phyloP scores from a whole-genome alignment of 2,329 filamentous ascomycete genomes.

The Xylaria sp. region DNA sequence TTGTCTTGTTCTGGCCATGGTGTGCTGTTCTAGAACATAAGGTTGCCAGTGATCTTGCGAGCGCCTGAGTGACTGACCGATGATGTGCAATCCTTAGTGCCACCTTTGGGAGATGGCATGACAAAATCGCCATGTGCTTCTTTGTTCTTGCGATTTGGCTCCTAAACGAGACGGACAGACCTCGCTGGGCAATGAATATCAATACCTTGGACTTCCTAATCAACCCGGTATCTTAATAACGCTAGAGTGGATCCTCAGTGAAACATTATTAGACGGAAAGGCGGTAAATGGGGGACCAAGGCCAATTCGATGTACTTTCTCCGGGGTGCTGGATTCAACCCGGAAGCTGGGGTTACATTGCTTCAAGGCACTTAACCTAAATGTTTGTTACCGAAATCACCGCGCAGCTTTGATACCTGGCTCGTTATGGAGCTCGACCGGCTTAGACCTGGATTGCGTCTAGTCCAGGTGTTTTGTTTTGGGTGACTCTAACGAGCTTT shows the following conservation, averaged over 20 bases:
- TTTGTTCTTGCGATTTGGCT: neutral
- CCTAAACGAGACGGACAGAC: neutral
- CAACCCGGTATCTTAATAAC: conserved; percentile 9
- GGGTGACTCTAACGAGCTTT: conserved; percentile 7
- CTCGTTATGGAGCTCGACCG: conserved; percentile 7
- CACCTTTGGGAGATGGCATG: neutral
- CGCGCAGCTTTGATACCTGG: conserved; percentile 8
- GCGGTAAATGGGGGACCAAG: conserved; percentile 5
- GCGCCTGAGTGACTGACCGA: neutral
- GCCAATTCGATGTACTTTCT: conserved; percentile 2
- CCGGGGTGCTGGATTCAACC: conserved; percentile 26
- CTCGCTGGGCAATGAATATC: neutral
- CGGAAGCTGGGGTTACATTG: conserved; percentile 34
- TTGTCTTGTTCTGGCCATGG: neutral
- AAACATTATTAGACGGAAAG: conserved; percentile 6
- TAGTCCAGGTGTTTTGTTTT: neutral
- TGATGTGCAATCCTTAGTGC: neutral
- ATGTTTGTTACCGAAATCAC: conserved; percentile 20
- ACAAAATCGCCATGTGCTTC: neutral
- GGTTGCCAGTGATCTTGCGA: neutral
- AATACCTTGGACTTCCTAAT: neutral
- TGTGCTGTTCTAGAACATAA: neutral
- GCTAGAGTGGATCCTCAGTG: neutral
- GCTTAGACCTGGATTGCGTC: conserved; percentile 4
- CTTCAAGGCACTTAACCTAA: conserved; percentile 25